A percentile compares a stretch with the other conserved stretches of the same genome.
Evolutionary conservation across 176 grass and related monocot species (phyloP).

Genomic region (Aegilops umbellulata): DNA sequence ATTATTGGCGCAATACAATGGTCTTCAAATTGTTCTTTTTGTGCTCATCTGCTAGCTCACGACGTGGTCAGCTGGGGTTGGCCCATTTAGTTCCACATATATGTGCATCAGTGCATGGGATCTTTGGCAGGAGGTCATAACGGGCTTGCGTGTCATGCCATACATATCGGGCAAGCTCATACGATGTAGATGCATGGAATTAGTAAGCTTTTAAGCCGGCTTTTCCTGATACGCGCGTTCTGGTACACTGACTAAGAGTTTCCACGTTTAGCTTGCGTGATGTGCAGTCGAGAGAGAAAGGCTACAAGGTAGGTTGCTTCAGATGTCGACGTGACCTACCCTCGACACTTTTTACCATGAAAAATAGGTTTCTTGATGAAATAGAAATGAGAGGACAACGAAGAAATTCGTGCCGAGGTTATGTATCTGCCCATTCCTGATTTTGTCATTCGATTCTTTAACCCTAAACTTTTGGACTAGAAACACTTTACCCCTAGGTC

Average conservation of each 20-base stretch:
- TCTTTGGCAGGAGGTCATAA: neutral
- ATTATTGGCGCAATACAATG: neutral
- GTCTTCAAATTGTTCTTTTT: constrained; percentile 15
- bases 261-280: constrained; percentile 13
- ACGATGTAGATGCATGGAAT: neutral
- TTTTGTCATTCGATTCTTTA: neutral
- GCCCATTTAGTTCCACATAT: neutral
- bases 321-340: neutral
- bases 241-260: neutral
- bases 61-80: neutral
- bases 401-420: neutral
- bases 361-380: neutral
- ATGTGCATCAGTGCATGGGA: neutral
- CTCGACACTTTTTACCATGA: neutral
- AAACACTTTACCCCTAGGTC: neutral
- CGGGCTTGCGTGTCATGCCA: neutral
- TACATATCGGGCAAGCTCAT: neutral
- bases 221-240: neutral
- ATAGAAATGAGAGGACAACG: neutral
- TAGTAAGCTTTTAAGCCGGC: neutral
- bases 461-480: neutral
- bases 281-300: neutral
- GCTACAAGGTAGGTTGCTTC: neutral
- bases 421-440: neutral
- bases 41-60: neutral